Conservation (phyloP, 1,139 yeast species). For the Geotrichum citri-aurantii region DNA sequence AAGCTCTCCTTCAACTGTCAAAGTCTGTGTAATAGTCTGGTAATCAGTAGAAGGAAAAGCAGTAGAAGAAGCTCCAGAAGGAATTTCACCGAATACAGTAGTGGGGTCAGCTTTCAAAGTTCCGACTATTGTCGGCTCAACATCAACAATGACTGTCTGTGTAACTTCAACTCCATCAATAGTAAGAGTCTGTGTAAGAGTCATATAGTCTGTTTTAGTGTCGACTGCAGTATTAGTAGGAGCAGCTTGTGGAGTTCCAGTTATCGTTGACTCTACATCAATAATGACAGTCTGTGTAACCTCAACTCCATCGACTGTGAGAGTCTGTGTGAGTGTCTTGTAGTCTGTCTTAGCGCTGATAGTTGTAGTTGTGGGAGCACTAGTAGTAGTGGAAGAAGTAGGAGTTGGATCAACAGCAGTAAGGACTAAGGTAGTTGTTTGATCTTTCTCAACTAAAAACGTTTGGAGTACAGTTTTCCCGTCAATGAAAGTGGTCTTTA, state of each 20-base stretch:
- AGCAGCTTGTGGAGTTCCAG: background rate
- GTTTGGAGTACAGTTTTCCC: background rate
- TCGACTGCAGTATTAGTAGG: background rate
- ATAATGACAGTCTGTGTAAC: background rate
- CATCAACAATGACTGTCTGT: background rate
- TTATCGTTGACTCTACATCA: background rate
- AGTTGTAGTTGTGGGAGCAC: too few species aligned
- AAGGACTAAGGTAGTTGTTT: background rate
- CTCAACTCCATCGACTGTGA: background rate
- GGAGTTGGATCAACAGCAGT: background rate
- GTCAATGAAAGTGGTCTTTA: background rate
- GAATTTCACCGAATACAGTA: background rate
- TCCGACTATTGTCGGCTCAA: background rate
- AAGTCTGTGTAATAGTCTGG: background rate
- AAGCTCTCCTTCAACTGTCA: background rate
- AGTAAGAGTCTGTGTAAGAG: background rate
- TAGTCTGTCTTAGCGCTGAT: background rate
- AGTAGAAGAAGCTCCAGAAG: background rate
- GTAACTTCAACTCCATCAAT: background rate
- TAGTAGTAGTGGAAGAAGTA: too few species aligned
- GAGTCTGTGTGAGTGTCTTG: background rate
- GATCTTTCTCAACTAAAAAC: background rate
- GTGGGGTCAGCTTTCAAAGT: background rate
- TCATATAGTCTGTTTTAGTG: background rate
- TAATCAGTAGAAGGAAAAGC: background rate